Conservation (phyloP, 2,329 filamentous ascomycete genomes). For the Colletotrichum sp. region DNA sequence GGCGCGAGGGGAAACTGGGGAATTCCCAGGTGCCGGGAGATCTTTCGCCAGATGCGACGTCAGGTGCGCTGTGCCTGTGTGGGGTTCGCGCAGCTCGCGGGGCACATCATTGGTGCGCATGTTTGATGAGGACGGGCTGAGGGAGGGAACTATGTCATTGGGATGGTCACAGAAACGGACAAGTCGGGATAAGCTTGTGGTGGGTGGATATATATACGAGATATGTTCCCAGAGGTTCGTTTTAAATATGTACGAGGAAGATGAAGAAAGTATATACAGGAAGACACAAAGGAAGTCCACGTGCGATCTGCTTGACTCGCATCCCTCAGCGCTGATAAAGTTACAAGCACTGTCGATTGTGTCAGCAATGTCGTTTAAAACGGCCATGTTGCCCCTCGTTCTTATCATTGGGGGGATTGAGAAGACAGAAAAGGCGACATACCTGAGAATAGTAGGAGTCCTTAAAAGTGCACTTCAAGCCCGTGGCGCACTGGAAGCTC, state of each 20-base stretch:
- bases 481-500: slow-evolving; percentile 23
- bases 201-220: background rate
- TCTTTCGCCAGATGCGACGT: slow-evolving; percentile 3
- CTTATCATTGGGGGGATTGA: rapidly evolving
- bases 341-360: background rate
- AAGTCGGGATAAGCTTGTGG: background rate
- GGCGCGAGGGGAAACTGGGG: background rate
- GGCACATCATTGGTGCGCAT: slow-evolving; percentile 10
- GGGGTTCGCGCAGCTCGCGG: background rate
- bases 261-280: background rate
- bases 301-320: background rate
- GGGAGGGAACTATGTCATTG: background rate
- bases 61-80: background rate
- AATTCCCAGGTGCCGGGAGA: background rate
- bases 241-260: background rate
- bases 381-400: background rate
- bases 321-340: background rate
- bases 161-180: background rate
- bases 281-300: background rate
- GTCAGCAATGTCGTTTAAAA: background rate
- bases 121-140: background rate
- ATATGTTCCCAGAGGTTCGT: background rate
- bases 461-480: slow-evolving; percentile 20
- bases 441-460: slow-evolving; percentile 25
- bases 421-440: background rate